Percentiles rank a stretch among this genome's conserved stretches.
Conservation (phyloP, 768 basidiomycete genomes). For the Trametes cingulata region DNA sequence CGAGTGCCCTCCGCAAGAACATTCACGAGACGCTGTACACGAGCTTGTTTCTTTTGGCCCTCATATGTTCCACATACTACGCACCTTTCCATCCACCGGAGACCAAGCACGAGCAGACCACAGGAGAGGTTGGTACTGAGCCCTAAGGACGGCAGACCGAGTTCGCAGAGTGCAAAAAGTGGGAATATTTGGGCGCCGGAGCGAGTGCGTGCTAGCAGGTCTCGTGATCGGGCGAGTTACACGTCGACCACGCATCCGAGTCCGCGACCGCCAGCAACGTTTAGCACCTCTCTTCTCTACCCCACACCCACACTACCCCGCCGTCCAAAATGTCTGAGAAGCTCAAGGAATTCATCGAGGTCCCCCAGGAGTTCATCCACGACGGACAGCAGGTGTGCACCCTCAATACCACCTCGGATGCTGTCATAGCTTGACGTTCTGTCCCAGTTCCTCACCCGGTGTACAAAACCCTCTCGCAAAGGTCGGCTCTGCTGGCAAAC, state of each 20-base stretch:
- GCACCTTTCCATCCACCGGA: conserved; percentile 14
- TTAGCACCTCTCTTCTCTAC: conserved; percentile 8
- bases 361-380: conserved; percentile 88
- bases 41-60: not conserved
- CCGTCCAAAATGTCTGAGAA: conserved; percentile 76
- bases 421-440: not conserved
- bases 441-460: conserved; percentile 88
- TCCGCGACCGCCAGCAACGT: not conserved
- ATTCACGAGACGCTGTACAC: conserved; percentile 54
- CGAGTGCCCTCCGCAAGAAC: conserved; percentile 47
- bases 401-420: not conserved
- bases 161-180: not conserved
- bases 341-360: conserved; percentile 85
- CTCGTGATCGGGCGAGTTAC: conserved; percentile 19
- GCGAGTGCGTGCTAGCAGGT: not conserved
- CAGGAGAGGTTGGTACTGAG: not conserved
- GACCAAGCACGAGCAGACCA: not conserved
- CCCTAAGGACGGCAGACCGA: not conserved
- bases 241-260: conserved; percentile 12
- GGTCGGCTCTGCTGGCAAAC: conserved; percentile 48
- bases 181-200: not conserved
- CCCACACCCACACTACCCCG: conserved; percentile 18
- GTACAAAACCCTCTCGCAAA: conserved; percentile 96
- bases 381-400: conserved; percentile 87
- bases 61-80: not conserved